Evolutionary conservation across 148 eudicot genomes (phyloP), one percentile per base, ranked within the genome.

Genomic region (Polygonum aviculare): DNA sequence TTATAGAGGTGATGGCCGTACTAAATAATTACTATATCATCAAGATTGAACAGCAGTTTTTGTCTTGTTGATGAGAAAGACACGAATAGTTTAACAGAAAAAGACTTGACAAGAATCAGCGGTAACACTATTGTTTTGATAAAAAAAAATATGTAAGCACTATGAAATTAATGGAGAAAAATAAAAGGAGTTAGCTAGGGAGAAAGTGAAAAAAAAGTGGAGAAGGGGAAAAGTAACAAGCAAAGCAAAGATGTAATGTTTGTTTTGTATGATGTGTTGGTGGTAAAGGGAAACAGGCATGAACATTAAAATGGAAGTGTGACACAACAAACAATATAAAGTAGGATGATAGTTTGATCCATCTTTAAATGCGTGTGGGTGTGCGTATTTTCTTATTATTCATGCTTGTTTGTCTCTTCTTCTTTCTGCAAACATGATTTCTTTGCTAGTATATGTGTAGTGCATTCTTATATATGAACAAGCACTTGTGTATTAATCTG

Each of bases 391-490:
- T 67, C 72, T 21, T 12, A 10, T 36, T 67, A 67, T 67, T 67
- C 72, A 67, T 67, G 72, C 72, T 67, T 67, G 21, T 36, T 67
- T 67, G 41, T 67, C 72, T 67, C 44, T 67, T 67, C 36, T 44
- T 35, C 21, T 15, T 67, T 36, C 45, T 67, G 21, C 72, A 15
- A 67, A 15, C 36, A 36, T 9, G 44, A 5, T 67, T 67, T 67
- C 4, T 57, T 57, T 57, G 63, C 63, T n/a, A 19, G 6, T 51
- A 51, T 14, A 16, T 18, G n/a, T 16, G 55, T 51, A 60, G 36
- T 60, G 72, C 44, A 8, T 67, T 67, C 11, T 15, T 14, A 36
- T 14, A 45, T 8, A 67, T 67, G 72, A 67, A 67, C 72, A 67
- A 15, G 45, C 72, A 67, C 21, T 38, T 67, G 44, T 67, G 22